Conservation (phyloP, 202 grass and related monocot species). For the Bolboschoenoplectus hybrid region DNA sequence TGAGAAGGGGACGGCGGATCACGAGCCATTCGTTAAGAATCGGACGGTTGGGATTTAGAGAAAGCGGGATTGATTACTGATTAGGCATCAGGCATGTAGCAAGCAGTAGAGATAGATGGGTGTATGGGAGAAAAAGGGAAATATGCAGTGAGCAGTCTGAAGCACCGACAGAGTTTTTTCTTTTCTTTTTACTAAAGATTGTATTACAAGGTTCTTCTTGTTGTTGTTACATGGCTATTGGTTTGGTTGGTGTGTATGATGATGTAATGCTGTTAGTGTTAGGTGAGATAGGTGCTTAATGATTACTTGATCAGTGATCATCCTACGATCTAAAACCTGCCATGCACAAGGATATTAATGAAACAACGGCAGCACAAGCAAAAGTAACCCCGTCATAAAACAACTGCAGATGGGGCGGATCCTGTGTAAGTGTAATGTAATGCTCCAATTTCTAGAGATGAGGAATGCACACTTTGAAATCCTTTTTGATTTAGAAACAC, state of each 20-base stretch:
- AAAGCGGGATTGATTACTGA: neutral
- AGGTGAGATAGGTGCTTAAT: slow-evolving; percentile 1
- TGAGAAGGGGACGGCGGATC: slow-evolving; percentile 43
- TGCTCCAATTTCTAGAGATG: no score
- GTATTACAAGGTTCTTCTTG: neutral
- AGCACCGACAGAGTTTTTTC: slow-evolving; percentile 11
- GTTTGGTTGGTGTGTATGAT: neutral
- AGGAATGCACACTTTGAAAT: neutral
- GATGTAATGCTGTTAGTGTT: neutral
- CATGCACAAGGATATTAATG: neutral
- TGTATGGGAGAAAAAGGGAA: neutral
- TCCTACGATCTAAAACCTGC: neutral
- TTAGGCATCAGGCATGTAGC: neutral
- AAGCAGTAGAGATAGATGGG: neutral
- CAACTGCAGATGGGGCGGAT: no score
- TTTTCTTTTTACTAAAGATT: neutral
- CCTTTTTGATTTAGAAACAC: no score
- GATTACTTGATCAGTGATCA: neutral
- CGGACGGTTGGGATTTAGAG: slow-evolving; percentile 38
- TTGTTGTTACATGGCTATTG: neutral
- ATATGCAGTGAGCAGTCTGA: slow-evolving; percentile 22
- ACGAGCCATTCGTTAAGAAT: slow-evolving; percentile 32
- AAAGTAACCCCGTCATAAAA: no score
- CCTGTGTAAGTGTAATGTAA: no score
- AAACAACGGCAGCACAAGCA: no score